Conservation (phyloP, 345 rosid species). For the Citrus hindsii region DNA sequence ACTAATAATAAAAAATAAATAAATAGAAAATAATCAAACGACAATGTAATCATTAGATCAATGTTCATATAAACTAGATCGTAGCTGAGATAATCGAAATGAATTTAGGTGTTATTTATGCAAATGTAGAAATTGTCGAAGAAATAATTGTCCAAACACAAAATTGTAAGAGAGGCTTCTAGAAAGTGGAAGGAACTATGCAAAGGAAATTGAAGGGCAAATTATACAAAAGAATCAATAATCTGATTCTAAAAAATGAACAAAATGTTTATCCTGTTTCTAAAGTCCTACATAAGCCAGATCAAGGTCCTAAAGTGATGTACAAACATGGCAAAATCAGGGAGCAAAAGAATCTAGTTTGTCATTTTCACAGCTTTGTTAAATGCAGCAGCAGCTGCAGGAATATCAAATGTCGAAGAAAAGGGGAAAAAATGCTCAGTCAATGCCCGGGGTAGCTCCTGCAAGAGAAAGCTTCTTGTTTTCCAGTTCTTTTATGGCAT, state of each 20-base stretch:
- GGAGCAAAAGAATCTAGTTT: constrained; percentile 32
- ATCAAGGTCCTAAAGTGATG: constrained; percentile 20
- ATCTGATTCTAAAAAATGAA: constrained; percentile 30
- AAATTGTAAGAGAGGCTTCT: too few relatives aligned
- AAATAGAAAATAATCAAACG: too few relatives aligned
- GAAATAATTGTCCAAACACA: too few relatives aligned
- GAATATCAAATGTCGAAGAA: constrained; percentile 4
- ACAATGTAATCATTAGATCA: too few relatives aligned
- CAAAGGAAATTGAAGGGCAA: not conserved
- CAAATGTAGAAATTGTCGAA: too few relatives aligned
- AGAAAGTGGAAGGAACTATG: too few relatives aligned
- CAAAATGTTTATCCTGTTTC: constrained; percentile 17
- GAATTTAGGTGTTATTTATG: too few relatives aligned
- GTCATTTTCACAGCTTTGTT: constrained; percentile 34
- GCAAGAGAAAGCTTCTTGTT: constrained; percentile 12
- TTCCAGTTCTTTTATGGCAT: constrained; percentile 22
- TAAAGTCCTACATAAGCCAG: constrained; percentile 14
- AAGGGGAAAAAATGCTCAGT: constrained; percentile 25
- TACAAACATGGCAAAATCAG: constrained; percentile 30
- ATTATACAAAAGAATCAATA: constrained; percentile 15
- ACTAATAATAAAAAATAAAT: too few relatives aligned
- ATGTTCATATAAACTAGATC: too few relatives aligned
- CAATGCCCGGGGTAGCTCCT: constrained; percentile 20
- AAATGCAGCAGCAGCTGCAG: constrained; percentile 51
- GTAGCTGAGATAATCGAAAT: too few relatives aligned